phyloP scores from a whole-genome alignment of 139 green algal genomes.

The Tetraselmis striata region DNA sequence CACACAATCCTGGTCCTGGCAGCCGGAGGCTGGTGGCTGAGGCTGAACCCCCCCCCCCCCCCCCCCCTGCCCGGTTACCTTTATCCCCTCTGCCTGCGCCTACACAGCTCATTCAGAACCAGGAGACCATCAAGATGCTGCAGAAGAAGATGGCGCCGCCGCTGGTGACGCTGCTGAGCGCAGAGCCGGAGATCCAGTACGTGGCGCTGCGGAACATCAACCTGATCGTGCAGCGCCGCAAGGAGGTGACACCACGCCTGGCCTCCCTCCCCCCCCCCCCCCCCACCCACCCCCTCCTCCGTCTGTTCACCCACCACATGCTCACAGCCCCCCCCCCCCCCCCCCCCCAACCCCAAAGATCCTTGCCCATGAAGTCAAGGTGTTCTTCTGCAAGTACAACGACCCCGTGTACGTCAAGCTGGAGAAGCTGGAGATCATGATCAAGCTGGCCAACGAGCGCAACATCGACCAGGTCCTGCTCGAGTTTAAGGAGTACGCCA shows the following conservation, averaged over 20 bases:
- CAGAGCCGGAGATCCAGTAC: slow-evolving; percentile 95
- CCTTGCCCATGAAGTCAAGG: slow-evolving; percentile 90
- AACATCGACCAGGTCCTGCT: slow-evolving; percentile 98
- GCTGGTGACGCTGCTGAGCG: slow-evolving; percentile 91
- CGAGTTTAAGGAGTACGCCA: slow-evolving; percentile 99
- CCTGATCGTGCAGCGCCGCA: slow-evolving; percentile 78
- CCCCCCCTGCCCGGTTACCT: no score
- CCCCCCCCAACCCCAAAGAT: slow-evolving; percentile 11
- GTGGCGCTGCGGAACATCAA: slow-evolving; percentile 97
- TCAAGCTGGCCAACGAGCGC: slow-evolving; percentile 74
- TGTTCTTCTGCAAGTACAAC: slow-evolving; percentile 99
- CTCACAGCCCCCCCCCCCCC: no score
- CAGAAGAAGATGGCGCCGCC: slow-evolving; percentile 91
- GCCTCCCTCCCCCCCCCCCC: no score
- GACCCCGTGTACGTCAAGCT: slow-evolving; percentile 99
- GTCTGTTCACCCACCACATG: not conserved
- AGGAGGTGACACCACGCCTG: no score
- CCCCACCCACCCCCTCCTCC: no score
- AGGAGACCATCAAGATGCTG: slow-evolving; percentile 58
- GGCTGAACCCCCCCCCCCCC: no score
- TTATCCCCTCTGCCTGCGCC: no score
- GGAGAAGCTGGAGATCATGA: slow-evolving; percentile 99
- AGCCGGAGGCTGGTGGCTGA: no score
- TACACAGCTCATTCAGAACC: slow-evolving; percentile 37
- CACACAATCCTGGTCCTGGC: no score